Evolutionary conservation across 495 filamentous ascomycete genomes (phyloP).

Genomic region (Podospora pseudopauciseta): DNA sequence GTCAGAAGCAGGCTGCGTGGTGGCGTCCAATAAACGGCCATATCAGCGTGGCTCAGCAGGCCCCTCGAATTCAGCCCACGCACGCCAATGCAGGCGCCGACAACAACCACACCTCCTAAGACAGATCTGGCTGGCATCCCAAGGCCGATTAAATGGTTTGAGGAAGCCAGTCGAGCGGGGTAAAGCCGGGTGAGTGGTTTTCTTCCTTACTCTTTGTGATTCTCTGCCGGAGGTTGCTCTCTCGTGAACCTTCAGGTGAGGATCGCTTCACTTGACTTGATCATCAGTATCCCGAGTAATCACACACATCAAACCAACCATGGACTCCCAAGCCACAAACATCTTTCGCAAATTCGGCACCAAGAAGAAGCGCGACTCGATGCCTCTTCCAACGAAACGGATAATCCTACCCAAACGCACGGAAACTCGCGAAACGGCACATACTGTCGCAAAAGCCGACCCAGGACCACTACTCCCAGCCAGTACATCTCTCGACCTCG

Average conservation of each 20-base stretch:
- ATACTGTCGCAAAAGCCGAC: neutral
- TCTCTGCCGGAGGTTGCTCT: neutral
- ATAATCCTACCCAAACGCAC: neutral
- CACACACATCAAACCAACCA: neutral
- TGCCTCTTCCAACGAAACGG: neutral
- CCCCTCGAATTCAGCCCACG: neutral
- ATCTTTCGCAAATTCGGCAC: neutral
- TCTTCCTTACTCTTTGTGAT: neutral
- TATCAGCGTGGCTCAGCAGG: slow-evolving; percentile 1
- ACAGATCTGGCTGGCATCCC: neutral
- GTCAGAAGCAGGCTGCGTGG: neutral
- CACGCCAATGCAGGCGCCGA: neutral
- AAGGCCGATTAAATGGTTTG: neutral
- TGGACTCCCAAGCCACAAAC: neutral
- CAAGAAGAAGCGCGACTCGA: neutral
- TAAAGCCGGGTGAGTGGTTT: neutral
- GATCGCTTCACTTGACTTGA: neutral
- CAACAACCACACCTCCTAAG: neutral
- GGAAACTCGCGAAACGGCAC: neutral
- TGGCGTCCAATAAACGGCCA: slow-evolving; percentile 1
- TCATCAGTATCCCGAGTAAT: neutral
- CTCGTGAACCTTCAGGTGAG: neutral
- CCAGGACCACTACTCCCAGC: no score
- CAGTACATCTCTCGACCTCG: neutral
- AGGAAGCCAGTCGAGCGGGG: neutral